Evolutionary conservation across 768 basidiomycete genomes (phyloP).

Genomic region (Russula griseocarnosa): DNA sequence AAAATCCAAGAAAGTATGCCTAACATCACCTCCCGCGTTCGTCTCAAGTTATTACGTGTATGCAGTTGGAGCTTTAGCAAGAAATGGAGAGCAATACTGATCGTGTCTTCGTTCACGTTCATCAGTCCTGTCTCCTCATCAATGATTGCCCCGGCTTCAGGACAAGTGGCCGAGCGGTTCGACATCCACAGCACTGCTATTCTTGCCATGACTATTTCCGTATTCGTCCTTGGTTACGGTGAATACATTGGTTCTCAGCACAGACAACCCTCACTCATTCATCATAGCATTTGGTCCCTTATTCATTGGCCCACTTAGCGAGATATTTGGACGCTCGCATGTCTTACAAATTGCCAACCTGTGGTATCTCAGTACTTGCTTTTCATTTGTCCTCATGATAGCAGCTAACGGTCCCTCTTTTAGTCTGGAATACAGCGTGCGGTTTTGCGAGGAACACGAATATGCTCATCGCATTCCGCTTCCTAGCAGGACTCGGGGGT

Average conservation of each 20-base stretch:
- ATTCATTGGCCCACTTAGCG: constrained; percentile 58
- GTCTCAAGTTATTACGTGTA: neutral
- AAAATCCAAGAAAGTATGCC: constrained; percentile 22
- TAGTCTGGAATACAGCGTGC: constrained; percentile 54
- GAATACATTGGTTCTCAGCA: constrained; percentile 15
- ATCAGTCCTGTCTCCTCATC: constrained; percentile 66
- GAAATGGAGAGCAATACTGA: constrained; percentile 42
- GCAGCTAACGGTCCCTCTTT: neutral
- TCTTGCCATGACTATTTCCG: constrained; percentile 49
- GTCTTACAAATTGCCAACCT: constrained; percentile 63
- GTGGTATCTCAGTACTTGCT: constrained; percentile 53
- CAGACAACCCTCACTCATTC: neutral
- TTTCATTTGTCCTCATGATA: neutral
- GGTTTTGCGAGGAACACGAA: constrained; percentile 57
- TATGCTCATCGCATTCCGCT: constrained; percentile 63
- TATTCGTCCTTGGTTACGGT: constrained; percentile 60
- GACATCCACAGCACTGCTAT: constrained; percentile 48
- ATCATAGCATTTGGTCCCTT: constrained; percentile 50
- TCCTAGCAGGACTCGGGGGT: constrained; percentile 68
- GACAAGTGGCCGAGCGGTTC: constrained; percentile 50
- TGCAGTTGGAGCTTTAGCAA: constrained; percentile 18
- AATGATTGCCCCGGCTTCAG: constrained; percentile 66
- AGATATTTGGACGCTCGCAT: constrained; percentile 62
- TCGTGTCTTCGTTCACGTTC: constrained; percentile 63
- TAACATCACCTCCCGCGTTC: neutral